Evolutionary conservation across 345 rosid species (phyloP).

Genomic region (Pugionium dolabratum): DNA sequence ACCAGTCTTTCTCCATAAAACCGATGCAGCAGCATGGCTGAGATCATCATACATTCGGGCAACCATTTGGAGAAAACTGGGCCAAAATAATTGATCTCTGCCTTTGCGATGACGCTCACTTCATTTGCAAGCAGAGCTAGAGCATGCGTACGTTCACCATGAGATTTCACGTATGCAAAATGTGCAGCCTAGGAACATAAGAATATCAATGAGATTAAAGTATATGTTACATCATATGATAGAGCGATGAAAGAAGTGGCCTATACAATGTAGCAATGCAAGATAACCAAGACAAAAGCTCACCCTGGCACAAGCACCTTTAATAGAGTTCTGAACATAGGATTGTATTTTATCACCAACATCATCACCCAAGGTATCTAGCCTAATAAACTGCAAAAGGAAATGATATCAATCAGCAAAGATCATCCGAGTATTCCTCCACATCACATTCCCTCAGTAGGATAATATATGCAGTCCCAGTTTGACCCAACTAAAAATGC

Average conservation of each 20-base stretch:
- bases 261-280: slow-evolving; percentile 10
- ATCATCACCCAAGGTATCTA: slow-evolving; percentile 47
- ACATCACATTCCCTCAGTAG: slow-evolving; percentile 15
- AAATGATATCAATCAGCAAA: slow-evolving; percentile 29
- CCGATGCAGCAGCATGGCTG: slow-evolving; percentile 64
- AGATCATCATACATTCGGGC: slow-evolving; percentile 66
- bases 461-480: slow-evolving; percentile 7
- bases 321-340: slow-evolving; percentile 62
- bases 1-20: slow-evolving; percentile 94
- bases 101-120: slow-evolving; percentile 68
- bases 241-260: slow-evolving; percentile 7
- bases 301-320: slow-evolving; percentile 77
- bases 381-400: slow-evolving; percentile 53
- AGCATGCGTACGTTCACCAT: slow-evolving; percentile 61
- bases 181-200: slow-evolving; percentile 55
- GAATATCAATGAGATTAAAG: slow-evolving; percentile 13
- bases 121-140: slow-evolving; percentile 84
- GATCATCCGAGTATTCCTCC: slow-evolving; percentile 22
- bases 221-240: slow-evolving; percentile 8
- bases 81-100: slow-evolving; percentile 64
- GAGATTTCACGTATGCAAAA: slow-evolving; percentile 54
- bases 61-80: slow-evolving; percentile 64
- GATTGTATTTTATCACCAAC: slow-evolving; percentile 53
- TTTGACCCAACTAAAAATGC: slow-evolving; percentile 20
- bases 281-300: slow-evolving; percentile 38